phyloP scores from a whole-genome alignment of 1,284 basidiomycete species.

The Leccinum angustisporum region DNA sequence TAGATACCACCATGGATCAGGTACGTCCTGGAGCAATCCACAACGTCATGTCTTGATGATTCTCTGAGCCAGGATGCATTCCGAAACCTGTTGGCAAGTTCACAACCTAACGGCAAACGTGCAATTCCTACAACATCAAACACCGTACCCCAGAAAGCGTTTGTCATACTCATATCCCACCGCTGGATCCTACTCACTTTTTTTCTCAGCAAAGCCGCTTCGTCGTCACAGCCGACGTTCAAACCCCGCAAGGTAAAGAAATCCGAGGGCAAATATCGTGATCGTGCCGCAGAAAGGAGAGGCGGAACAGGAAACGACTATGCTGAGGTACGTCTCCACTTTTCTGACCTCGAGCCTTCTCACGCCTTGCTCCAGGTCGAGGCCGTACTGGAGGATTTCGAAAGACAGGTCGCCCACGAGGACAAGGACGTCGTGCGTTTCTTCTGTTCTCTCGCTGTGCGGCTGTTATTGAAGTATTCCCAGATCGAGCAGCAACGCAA shows the following conservation, averaged over 20 bases:
- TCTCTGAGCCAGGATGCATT: constrained; percentile 39
- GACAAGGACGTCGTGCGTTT: constrained; percentile 57
- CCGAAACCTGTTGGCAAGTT: constrained; percentile 34
- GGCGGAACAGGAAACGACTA: constrained; percentile 64
- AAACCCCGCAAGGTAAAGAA: constrained; percentile 79
- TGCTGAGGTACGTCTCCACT: constrained; percentile 48
- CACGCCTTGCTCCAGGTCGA: constrained; percentile 55
- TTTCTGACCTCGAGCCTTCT: constrained; percentile 1
- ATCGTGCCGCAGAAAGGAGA: constrained; percentile 70
- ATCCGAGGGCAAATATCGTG: constrained; percentile 55
- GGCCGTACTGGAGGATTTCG: constrained; percentile 77
- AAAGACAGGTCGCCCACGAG: constrained; percentile 57
- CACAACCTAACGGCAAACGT: constrained; percentile 14
- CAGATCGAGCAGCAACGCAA: constrained; percentile 76
- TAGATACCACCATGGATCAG: constrained; percentile 27
- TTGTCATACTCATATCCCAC: constrained; percentile 14
- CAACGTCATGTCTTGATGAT: neutral
- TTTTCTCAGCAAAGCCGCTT: constrained; percentile 32
- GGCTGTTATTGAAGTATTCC: constrained; percentile 3
- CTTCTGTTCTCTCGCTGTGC: neutral
- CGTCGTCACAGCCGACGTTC: constrained; percentile 56
- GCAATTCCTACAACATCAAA: constrained; percentile 6
- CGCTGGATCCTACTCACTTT: neutral
- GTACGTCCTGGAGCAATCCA: constrained; percentile 8
- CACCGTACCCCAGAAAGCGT: constrained; percentile 20